Percentiles rank a stretch among this genome's conserved stretches.
phyloP scores from a whole-genome alignment of 2,329 filamentous ascomycete genomes.

The Phaeosphaeriaceae sp. region DNA sequence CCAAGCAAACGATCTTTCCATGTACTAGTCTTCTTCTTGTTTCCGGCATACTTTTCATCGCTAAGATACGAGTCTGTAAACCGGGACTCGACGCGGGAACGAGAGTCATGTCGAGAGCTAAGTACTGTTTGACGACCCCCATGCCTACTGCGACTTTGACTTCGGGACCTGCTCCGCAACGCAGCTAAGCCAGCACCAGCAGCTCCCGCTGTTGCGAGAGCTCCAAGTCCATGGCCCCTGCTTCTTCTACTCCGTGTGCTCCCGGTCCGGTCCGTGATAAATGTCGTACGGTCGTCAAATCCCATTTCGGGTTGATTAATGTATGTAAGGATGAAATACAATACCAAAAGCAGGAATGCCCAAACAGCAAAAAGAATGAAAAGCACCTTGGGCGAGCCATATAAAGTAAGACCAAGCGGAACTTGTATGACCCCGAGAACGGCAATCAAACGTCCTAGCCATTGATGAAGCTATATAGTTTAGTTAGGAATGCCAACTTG shows the following conservation, averaged over 20 bases:
- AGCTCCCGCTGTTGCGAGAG: constrained; percentile 61
- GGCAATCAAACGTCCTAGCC: constrained; percentile 79
- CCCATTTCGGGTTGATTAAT: constrained; percentile 63
- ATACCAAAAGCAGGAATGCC: constrained; percentile 72
- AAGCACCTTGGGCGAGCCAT: constrained; percentile 82
- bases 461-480: constrained; percentile 77
- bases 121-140: constrained; percentile 38
- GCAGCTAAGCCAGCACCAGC: constrained; percentile 65
- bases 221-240: constrained; percentile 49
- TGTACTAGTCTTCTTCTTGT: constrained; percentile 39
- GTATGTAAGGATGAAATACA: constrained; percentile 83
- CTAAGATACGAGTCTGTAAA: constrained; percentile 44
- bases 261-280: constrained; percentile 62
- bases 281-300: constrained; percentile 64
- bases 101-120: constrained; percentile 45
- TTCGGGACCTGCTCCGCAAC: constrained; percentile 53
- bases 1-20: constrained; percentile 56
- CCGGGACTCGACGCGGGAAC: constrained; percentile 30
- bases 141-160: constrained; percentile 42
- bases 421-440: constrained; percentile 86
- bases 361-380: constrained; percentile 88
- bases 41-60: constrained; percentile 52
- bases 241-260: constrained; percentile 47
- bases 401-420: constrained; percentile 86
- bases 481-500: constrained; percentile 9